Conservation (phyloP, 2,329 filamentous ascomycete species). For the Talaromyces sp. region DNA sequence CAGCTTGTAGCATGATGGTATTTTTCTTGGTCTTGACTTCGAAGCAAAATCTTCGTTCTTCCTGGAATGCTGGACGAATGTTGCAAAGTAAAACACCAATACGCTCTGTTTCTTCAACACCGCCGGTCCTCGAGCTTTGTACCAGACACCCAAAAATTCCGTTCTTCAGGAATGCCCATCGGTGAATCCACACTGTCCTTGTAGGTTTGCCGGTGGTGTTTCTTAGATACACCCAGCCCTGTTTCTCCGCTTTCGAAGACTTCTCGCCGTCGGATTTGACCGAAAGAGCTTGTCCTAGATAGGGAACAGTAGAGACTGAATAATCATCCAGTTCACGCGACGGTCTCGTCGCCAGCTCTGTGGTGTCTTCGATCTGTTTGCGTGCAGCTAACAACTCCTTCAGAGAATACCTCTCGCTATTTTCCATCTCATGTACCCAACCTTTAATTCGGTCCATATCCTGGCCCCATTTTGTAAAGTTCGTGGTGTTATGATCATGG, state of each 20-base stretch:
- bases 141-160: constrained; percentile 95
- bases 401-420: constrained; percentile 77
- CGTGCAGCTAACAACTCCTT: constrained; percentile 75
- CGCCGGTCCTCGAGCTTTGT: constrained; percentile 72
- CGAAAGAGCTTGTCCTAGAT: constrained; percentile 68
- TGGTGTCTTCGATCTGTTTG: constrained; percentile 75
- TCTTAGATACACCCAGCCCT: constrained; percentile 88
- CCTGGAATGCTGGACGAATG: constrained; percentile 82
- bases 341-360: constrained; percentile 68
- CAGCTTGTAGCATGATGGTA: constrained; percentile 83
- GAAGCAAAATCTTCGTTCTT: constrained; percentile 94
- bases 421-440: constrained; percentile 93
- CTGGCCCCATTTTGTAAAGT: constrained; percentile 63
- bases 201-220: constrained; percentile 83
- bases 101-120: constrained; percentile 92
- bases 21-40: constrained; percentile 98
- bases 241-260: constrained; percentile 65
- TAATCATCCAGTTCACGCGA: constrained; percentile 94
- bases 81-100: constrained; percentile 93
- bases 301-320: constrained; percentile 82
- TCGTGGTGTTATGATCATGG: constrained; percentile 60
- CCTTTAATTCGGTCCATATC: constrained; percentile 91
- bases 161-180: constrained; percentile 95
- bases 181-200: constrained; percentile 79
- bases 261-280: constrained; percentile 52